These are phyloP conservation scores for Auxenochlorella protothecoides DNA, from an alignment of 139 green algal species.

Conservation along the genomic window DNA sequence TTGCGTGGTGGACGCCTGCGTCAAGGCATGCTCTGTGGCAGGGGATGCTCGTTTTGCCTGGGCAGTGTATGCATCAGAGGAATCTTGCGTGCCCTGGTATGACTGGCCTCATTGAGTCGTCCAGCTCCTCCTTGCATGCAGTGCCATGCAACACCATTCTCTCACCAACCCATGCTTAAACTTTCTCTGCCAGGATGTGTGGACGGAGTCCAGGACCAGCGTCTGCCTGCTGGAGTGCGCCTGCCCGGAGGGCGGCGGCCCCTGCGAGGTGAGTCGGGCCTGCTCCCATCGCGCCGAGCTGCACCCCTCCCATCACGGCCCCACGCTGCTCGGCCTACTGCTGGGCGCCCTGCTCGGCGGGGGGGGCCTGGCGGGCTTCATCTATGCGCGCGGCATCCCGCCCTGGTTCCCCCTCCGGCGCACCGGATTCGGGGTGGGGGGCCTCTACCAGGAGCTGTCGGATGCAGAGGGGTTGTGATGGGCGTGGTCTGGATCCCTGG, in stretches of 20 bases:
- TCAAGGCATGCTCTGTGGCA: conserved; percentile 2
- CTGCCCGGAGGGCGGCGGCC: conserved; percentile 11
- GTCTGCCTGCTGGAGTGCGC: conserved; percentile 19
- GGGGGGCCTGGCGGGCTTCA: background rate
- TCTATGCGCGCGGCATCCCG: conserved; percentile 10
- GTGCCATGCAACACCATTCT: no score
- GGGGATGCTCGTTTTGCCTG: no score
- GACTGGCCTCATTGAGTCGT: no score
- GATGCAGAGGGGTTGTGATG: background rate
- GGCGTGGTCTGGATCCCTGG: no score
- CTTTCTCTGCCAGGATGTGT: background rate
- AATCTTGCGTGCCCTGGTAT: no score
- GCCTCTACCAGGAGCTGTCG: conserved; percentile 12
- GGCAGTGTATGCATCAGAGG: no score
- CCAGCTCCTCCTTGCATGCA: no score
- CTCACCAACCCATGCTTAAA: no score
- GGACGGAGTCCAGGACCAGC: background rate
- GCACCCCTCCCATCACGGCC: background rate
- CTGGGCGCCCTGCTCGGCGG: background rate
- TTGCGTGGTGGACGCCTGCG: conserved; percentile 23
- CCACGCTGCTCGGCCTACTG: conserved; percentile 2
- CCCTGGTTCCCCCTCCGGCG: conserved; percentile 19
- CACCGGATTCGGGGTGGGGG: background rate
- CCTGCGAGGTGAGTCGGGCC: conserved; percentile 11
- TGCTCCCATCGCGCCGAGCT: conserved; percentile 12